These are phyloP conservation scores for Diaporthe sp. DNA, from an alignment of 2,329 filamentous ascomycete species.

Conservation along the genomic window DNA sequence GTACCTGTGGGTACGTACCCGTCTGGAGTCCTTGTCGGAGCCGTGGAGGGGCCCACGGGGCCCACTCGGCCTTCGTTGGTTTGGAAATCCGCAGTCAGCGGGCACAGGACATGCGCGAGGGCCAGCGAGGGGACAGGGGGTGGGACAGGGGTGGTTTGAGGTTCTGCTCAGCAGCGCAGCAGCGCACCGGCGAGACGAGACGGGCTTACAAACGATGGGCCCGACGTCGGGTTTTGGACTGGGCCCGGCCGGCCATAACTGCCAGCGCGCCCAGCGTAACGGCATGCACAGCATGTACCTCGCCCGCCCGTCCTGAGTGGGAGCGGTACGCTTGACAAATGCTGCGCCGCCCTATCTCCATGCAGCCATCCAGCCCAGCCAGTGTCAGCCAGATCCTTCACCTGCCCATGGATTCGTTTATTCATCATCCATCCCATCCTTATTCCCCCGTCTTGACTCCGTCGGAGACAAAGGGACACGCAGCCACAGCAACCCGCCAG, in stretches of 20 bases:
- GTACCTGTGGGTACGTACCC: constrained; percentile 29
- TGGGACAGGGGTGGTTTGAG: constrained; percentile 18
- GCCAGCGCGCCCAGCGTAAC: background rate
- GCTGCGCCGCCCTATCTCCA: constrained; percentile 32
- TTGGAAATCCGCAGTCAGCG: constrained; percentile 39
- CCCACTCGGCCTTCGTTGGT: constrained; percentile 39
- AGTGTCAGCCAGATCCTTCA: constrained; percentile 24
- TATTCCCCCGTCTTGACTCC: constrained; percentile 25
- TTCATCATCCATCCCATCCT: constrained; percentile 19
- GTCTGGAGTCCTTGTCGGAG: constrained; percentile 35
- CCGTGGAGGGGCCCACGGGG: constrained; percentile 38
- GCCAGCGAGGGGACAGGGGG: constrained; percentile 10
- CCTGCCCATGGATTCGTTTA: constrained; percentile 12
- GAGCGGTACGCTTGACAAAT: constrained; percentile 33
- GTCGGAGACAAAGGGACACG: constrained; percentile 29
- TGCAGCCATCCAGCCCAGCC: constrained; percentile 20
- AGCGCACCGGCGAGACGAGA: background rate
- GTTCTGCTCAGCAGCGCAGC: constrained; percentile 15
- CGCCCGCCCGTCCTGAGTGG: constrained; percentile 20
- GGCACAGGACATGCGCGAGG: constrained; percentile 22
- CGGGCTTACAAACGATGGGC: constrained; percentile 37
- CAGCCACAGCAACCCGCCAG: constrained; percentile 11
- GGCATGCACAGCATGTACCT: constrained; percentile 33
- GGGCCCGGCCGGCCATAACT: constrained; percentile 37
- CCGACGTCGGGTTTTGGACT: constrained; percentile 38